Evolutionary conservation across 257 asterid genomes (phyloP).

Genomic region (Solanum virginianum): DNA sequence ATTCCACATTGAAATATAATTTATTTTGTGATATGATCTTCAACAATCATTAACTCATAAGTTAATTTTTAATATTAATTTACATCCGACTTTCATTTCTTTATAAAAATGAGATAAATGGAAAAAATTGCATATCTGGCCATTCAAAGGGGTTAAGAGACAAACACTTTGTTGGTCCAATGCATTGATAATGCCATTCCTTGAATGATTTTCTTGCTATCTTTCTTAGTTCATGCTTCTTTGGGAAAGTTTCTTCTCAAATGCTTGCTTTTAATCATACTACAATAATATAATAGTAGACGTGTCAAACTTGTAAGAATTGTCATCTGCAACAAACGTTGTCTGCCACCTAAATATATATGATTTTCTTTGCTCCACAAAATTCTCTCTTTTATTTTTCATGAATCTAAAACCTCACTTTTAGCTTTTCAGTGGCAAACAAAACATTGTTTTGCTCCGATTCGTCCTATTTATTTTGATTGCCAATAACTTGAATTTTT

Average conservation of each 20-base stretch:
- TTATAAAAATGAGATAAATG: background rate
- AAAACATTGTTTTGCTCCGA: background rate
- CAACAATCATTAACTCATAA: background rate
- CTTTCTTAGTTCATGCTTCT: slow-evolving; percentile 29
- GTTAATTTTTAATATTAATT: background rate
- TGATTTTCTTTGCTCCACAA: background rate
- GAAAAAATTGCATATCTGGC: background rate
- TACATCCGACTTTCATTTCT: background rate
- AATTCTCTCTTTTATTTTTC: background rate
- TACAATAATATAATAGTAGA: slow-evolving; percentile 3
- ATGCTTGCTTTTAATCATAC: background rate
- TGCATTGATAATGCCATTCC: slow-evolving; percentile 8
- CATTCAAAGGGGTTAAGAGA: slow-evolving; percentile 11
- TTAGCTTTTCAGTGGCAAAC: background rate
- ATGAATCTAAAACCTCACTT: background rate
- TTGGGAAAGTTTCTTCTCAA: slow-evolving; percentile 14
- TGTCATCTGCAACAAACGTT: background rate
- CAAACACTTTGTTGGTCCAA: background rate
- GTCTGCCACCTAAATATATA: slow-evolving; percentile 21
- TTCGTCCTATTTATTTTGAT: background rate
- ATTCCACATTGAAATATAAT: background rate
- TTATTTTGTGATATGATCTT: background rate
- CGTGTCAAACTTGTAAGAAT: background rate
- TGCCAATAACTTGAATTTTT: background rate
- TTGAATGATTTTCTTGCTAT: slow-evolving; percentile 6